Evolutionary conservation across 768 basidiomycete genomes (phyloP).

Genomic region (Nidularia pulvinata): DNA sequence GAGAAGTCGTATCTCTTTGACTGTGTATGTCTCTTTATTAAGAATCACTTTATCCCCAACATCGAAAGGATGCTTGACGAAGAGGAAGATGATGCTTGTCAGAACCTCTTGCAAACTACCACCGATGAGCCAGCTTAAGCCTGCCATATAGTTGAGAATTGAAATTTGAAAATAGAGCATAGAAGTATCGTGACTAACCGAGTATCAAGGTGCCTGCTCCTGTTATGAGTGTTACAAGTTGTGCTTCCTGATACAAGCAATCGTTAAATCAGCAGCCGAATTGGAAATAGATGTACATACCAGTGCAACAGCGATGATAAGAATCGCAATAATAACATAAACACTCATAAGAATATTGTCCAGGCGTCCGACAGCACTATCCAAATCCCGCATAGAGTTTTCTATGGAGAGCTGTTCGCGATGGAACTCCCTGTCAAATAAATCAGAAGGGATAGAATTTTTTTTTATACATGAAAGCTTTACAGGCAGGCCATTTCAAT

Average conservation of each 20-base stretch:
- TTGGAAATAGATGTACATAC: constrained; percentile 33
- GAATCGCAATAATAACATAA: constrained; percentile 64
- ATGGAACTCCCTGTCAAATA: constrained; percentile 63
- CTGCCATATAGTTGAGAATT: constrained; percentile 22
- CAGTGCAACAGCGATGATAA: constrained; percentile 87
- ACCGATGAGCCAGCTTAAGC: constrained; percentile 88
- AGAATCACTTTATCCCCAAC: constrained; percentile 74
- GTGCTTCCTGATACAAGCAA: constrained; percentile 53
- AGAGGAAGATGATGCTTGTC: constrained; percentile 88
- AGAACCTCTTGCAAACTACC: constrained; percentile 79
- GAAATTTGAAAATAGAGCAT: not conserved
- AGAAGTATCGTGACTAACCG: constrained; percentile 24
- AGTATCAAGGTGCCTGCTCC: constrained; percentile 66
- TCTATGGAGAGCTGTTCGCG: constrained; percentile 84
- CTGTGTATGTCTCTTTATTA: constrained; percentile 60
- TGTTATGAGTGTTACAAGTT: constrained; percentile 72
- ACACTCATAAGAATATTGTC: constrained; percentile 88
- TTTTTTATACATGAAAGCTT: constrained; percentile 13
- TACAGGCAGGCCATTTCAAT: constrained; percentile 75
- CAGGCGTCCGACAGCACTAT: constrained; percentile 84
- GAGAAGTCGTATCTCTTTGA: constrained; percentile 86
- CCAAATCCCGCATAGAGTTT: constrained; percentile 86
- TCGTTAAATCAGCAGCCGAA: not conserved
- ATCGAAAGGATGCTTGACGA: constrained; percentile 85
- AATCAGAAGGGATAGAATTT: not conserved